These are phyloP conservation scores for Olyra latifolia DNA, from an alignment of 176 grass and related monocot species.

Conservation along the genomic window DNA sequence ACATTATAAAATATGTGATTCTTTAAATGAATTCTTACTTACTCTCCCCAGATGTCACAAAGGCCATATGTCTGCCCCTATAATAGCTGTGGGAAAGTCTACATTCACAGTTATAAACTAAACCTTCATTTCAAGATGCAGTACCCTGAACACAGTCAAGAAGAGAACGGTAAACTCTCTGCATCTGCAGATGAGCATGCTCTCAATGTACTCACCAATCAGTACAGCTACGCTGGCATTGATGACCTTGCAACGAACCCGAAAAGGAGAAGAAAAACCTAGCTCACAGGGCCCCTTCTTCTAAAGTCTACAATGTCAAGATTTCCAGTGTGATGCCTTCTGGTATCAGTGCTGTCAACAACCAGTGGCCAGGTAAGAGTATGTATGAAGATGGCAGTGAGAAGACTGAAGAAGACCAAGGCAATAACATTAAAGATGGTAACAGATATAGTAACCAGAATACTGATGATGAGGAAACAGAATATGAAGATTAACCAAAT, in stretches of 20 bases:
- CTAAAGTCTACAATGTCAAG: too few relatives aligned
- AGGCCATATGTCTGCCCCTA: too few relatives aligned
- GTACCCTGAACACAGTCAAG: conserved; percentile 57
- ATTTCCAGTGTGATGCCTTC: too few relatives aligned
- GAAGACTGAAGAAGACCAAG: too few relatives aligned
- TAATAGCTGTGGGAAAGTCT: conserved; percentile 65
- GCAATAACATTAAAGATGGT: conserved; percentile 49
- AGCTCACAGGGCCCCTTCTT: conserved; percentile 18
- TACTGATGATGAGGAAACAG: conserved; percentile 69
- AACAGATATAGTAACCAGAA: conserved; percentile 54
- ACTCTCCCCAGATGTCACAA: too few relatives aligned
- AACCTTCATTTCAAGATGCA: conserved; percentile 83
- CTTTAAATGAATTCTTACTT: neutral
- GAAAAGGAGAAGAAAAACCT: too few relatives aligned
- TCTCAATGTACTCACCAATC: conserved; percentile 30
- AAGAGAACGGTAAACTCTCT: conserved; percentile 39
- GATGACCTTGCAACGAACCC: too few relatives aligned
- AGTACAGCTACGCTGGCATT: conserved; percentile 36
- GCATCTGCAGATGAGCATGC: conserved; percentile 19
- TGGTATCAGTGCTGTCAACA: too few relatives aligned
- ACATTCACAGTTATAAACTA: conserved; percentile 82
- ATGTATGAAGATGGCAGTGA: too few relatives aligned
- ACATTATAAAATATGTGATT: neutral
- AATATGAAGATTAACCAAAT: conserved; percentile 64
- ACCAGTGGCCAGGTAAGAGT: too few relatives aligned